phyloP scores from a whole-genome alignment of 352 stramenopile genomes.

The Phytophthora rubi region DNA sequence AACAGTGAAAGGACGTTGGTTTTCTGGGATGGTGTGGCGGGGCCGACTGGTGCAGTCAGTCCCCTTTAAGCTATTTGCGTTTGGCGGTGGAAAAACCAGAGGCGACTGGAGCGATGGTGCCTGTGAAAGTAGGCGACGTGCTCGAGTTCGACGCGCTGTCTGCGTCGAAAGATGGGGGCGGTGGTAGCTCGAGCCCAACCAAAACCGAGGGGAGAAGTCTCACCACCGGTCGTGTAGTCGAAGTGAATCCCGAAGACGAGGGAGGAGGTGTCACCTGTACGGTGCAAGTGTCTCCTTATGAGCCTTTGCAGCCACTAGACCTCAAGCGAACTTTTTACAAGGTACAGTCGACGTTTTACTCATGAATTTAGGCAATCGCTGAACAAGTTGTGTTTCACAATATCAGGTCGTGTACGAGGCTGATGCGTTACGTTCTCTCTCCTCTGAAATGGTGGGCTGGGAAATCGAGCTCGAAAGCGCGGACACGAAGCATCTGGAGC shows the following conservation, averaged over 20 bases:
- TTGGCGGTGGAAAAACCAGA: background rate
- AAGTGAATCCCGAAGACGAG: constrained; percentile 27
- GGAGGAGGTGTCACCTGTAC: constrained; percentile 25
- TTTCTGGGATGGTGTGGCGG: constrained; percentile 2
- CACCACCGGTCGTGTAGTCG: constrained; percentile 41
- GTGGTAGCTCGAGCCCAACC: background rate
- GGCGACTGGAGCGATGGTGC: constrained; percentile 10
- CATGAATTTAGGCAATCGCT: background rate
- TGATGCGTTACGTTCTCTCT: constrained; percentile 44
- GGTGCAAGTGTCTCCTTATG: constrained; percentile 52
- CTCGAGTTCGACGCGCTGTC: constrained; percentile 48
- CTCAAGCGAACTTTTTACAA: constrained; percentile 42
- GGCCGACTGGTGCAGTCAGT: background rate
- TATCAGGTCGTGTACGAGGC: constrained; percentile 49
- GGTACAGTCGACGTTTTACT: constrained; percentile 16
- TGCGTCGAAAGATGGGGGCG: background rate
- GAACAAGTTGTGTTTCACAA: constrained; percentile 3
- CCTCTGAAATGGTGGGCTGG: constrained; percentile 48
- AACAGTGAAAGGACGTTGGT: constrained; percentile 8
- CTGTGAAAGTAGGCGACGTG: constrained; percentile 50
- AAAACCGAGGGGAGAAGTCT: constrained; percentile 11
- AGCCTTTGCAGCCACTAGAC: constrained; percentile 47
- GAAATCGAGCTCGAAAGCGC: constrained; percentile 47
- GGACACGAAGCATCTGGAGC: constrained; percentile 28
- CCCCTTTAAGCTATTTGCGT: background rate